Conservation (phyloP, 2,329 filamentous ascomycete genomes). For the Beauveria asiatica region DNA sequence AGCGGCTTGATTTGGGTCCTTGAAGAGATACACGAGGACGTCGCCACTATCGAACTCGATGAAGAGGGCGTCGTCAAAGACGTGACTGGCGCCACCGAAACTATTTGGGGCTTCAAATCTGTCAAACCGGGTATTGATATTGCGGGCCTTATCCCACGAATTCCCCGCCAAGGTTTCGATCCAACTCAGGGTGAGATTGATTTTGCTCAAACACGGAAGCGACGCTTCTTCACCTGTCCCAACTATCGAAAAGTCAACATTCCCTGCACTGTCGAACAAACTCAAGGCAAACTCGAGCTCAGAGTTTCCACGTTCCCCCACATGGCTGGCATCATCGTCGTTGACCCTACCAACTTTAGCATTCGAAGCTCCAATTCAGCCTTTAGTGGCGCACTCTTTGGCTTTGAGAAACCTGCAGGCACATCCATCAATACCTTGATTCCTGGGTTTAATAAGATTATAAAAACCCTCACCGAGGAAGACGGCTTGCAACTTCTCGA, state of each 20-base stretch:
- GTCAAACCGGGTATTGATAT: slow-evolving; percentile 64
- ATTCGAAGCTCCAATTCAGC: slow-evolving; percentile 93
- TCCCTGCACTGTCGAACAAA: slow-evolving; percentile 71
- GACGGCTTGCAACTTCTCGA: slow-evolving; percentile 77
- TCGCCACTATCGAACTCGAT: slow-evolving; percentile 68
- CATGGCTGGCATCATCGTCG: slow-evolving; percentile 91
- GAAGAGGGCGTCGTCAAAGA: slow-evolving; percentile 66
- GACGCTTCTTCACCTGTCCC: slow-evolving; percentile 77
- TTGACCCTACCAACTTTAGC: slow-evolving; percentile 67
- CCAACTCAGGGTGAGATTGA: slow-evolving; percentile 66
- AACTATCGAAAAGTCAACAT: slow-evolving; percentile 72
- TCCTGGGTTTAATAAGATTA: slow-evolving; percentile 76
- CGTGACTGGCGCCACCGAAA: slow-evolving; percentile 65
- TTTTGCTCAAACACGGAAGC: slow-evolving; percentile 62
- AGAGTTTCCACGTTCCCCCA: slow-evolving; percentile 92
- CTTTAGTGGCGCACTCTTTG: slow-evolving; percentile 87
- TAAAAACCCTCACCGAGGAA: slow-evolving; percentile 75
- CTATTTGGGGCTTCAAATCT: slow-evolving; percentile 74
- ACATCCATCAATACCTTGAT: slow-evolving; percentile 72
- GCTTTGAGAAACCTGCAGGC: slow-evolving; percentile 75
- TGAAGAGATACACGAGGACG: slow-evolving; percentile 94
- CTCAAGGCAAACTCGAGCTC: slow-evolving; percentile 61
- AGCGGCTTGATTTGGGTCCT: slow-evolving; percentile 94
- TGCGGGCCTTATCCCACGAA: slow-evolving; percentile 67
- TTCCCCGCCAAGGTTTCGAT: slow-evolving; percentile 68